phyloP scores from a whole-genome alignment of 1,284 basidiomycete species.

The Fomitopsis betulina region DNA sequence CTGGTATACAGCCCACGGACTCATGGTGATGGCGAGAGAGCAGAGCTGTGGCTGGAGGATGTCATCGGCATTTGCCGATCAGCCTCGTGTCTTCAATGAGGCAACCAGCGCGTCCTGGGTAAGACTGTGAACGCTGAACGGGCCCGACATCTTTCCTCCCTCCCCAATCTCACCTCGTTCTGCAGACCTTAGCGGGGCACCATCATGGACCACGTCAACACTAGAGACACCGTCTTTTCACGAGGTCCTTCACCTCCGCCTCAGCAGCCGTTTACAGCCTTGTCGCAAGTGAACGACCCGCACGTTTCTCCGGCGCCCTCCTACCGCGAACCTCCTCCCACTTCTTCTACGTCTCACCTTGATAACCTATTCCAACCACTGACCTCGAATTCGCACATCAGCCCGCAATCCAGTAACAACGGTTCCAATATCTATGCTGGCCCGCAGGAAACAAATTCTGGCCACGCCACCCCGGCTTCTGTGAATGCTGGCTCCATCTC shows the following conservation, averaged over 20 bases:
- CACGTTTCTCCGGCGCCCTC: constrained; percentile 31
- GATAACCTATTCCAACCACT: constrained; percentile 57
- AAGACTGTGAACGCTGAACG: constrained; percentile 8
- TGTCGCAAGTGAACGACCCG: constrained; percentile 24
- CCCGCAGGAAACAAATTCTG: constrained; percentile 38
- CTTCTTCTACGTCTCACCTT: constrained; percentile 44
- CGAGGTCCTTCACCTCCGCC: constrained; percentile 52
- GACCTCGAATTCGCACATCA: constrained; percentile 30
- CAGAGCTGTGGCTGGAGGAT: not conserved
- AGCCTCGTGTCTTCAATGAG: constrained; percentile 11
- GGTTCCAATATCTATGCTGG: constrained; percentile 31
- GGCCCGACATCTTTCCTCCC: constrained; percentile 22
- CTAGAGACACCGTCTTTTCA: constrained; percentile 52
- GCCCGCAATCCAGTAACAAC: constrained; percentile 28
- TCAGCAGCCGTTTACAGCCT: constrained; percentile 29
- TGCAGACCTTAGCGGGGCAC: constrained; percentile 10
- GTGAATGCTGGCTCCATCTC: constrained; percentile 45
- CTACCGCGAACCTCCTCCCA: constrained; percentile 27
- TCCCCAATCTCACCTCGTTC: constrained; percentile 13
- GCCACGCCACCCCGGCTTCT: constrained; percentile 49
- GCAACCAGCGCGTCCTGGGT: constrained; percentile 3
- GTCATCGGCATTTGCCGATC: constrained; percentile 7
- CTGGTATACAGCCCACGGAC: not conserved
- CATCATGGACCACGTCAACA: constrained; percentile 29
- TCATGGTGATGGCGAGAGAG: constrained; percentile 6